Conservation (phyloP, 306 rosid species). For the Pueraria montana region DNA sequence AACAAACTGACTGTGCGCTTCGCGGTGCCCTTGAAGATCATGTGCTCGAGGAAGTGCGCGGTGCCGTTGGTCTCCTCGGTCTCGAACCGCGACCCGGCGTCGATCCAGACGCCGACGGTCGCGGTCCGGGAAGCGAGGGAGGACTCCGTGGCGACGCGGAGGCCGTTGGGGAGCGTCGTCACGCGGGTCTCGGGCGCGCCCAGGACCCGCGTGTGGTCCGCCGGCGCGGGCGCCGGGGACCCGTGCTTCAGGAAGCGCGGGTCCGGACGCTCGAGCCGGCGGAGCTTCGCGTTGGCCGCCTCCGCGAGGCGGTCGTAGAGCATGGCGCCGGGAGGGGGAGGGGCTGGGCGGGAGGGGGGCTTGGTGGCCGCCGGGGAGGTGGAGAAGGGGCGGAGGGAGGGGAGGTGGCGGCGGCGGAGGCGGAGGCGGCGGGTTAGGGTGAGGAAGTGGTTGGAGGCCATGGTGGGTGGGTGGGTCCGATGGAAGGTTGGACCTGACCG, state of each 20-base stretch:
- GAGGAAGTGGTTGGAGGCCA: slow-evolving; percentile 77
- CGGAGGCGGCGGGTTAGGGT: slow-evolving; percentile 32
- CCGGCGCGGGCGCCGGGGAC: slow-evolving; percentile 63
- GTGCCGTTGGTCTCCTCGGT: slow-evolving; percentile 86
- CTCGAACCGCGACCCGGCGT: slow-evolving; percentile 90
- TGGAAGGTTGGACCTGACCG: background rate
- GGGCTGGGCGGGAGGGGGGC: slow-evolving; percentile 60
- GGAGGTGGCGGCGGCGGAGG: slow-evolving; percentile 20
- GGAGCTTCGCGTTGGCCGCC: slow-evolving; percentile 64
- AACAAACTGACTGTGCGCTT: slow-evolving; percentile 70
- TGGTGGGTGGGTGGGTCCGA: slow-evolving; percentile 37
- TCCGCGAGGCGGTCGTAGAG: slow-evolving; percentile 86
- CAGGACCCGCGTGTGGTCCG: slow-evolving; percentile 71
- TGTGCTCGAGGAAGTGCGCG: slow-evolving; percentile 89
- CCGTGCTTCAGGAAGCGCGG: slow-evolving; percentile 85
- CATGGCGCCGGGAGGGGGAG: slow-evolving; percentile 74
- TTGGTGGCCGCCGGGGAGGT: slow-evolving; percentile 14
- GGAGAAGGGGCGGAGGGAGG: slow-evolving; percentile 26
- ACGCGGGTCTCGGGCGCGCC: slow-evolving; percentile 78
- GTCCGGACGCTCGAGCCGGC: slow-evolving; percentile 73
- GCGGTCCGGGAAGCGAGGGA: slow-evolving; percentile 72
- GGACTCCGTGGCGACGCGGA: slow-evolving; percentile 86
- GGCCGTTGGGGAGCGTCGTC: slow-evolving; percentile 76
- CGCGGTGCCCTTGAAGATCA: slow-evolving; percentile 89
- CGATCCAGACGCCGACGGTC: slow-evolving; percentile 90